A percentile compares a stretch with the other conserved stretches of the same genome.
Evolutionary conservation across 768 basidiomycete genomes (phyloP).

Genomic region (Cytidiella melzeri): DNA sequence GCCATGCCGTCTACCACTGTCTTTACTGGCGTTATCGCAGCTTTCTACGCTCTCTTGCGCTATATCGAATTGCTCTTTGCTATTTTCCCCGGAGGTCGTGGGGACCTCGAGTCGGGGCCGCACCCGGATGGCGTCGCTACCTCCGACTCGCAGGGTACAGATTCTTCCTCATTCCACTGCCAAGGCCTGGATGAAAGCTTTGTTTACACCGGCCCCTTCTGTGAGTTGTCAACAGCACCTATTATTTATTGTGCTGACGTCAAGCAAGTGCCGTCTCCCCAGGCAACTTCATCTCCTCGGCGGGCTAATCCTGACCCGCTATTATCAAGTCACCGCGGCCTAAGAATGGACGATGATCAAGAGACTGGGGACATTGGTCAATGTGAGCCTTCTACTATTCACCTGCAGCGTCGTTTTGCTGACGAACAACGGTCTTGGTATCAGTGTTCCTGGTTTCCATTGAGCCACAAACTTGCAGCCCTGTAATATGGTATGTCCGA

Average conservation of each 20-base stretch:
- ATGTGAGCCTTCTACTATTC: too few species aligned
- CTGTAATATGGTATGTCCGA: too few species aligned
- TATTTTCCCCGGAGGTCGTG: neutral
- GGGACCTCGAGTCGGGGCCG: neutral
- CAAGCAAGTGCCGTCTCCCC: neutral
- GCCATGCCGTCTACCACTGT: neutral
- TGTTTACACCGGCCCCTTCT: neutral
- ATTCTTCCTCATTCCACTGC: neutral
- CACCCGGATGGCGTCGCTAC: neutral
- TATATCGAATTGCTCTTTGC: neutral
- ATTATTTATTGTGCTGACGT: too few species aligned
- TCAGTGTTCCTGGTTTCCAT: too few species aligned
- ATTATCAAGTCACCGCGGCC: too few species aligned
- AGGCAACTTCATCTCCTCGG: neutral
- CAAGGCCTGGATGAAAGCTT: neutral
- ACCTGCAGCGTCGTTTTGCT: too few species aligned
- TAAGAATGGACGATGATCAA: too few species aligned
- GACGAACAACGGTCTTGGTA: too few species aligned
- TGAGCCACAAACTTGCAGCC: too few species aligned
- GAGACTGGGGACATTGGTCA: too few species aligned
- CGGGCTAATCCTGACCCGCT: neutral
- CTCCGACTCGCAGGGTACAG: neutral
- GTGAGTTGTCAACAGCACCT: neutral
- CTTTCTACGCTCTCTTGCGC: neutral
- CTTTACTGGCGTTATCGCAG: neutral